phyloP scores from a whole-genome alignment of 2,329 filamentous ascomycete species.

The Zelopaecilomyces penicillatus region DNA sequence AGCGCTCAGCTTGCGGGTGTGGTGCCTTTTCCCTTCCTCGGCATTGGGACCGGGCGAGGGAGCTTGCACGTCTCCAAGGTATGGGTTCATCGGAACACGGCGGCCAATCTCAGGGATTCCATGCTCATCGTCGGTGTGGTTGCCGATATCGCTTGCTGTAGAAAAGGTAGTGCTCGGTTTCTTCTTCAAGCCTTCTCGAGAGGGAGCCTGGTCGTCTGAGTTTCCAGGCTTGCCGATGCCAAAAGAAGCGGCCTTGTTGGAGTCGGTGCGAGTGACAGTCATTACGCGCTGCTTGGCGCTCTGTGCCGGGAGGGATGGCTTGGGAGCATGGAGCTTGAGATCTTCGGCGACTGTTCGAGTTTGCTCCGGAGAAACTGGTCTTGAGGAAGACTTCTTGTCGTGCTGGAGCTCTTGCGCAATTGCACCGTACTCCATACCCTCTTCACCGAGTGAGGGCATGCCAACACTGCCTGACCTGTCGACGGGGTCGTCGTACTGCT shows the following conservation, averaged over 20 bases:
- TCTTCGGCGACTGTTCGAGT: constrained; percentile 72
- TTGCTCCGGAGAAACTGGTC: constrained; percentile 49
- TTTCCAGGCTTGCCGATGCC: constrained; percentile 65
- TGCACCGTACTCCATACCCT: constrained; percentile 78
- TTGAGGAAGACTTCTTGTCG: constrained; percentile 25
- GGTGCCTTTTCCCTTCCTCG: constrained; percentile 41
- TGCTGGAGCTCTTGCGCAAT: constrained; percentile 34
- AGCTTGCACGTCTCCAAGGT: constrained; percentile 92
- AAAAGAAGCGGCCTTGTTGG: constrained; percentile 74
- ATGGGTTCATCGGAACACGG: constrained; percentile 86
- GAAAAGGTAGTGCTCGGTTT: constrained; percentile 54
- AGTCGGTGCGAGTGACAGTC: constrained; percentile 83
- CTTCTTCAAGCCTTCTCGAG: constrained; percentile 48
- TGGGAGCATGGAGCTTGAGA: constrained; percentile 80
- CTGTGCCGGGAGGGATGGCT: constrained; percentile 70
- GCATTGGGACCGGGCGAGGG: constrained; percentile 65
- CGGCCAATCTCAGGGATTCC: constrained; percentile 89
- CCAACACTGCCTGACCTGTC: constrained; percentile 67
- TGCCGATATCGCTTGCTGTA: constrained; percentile 39
- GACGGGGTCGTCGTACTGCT: constrained; percentile 32
- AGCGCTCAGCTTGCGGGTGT: constrained; percentile 66
- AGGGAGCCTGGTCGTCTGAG: constrained; percentile 40
- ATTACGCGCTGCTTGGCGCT: constrained; percentile 79
- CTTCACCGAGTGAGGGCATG: constrained; percentile 79
- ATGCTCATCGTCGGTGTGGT: constrained; percentile 61